These are phyloP conservation scores for Globisporangium splendens DNA, from an alignment of 352 stramenopile species.

Conservation along the genomic window DNA sequence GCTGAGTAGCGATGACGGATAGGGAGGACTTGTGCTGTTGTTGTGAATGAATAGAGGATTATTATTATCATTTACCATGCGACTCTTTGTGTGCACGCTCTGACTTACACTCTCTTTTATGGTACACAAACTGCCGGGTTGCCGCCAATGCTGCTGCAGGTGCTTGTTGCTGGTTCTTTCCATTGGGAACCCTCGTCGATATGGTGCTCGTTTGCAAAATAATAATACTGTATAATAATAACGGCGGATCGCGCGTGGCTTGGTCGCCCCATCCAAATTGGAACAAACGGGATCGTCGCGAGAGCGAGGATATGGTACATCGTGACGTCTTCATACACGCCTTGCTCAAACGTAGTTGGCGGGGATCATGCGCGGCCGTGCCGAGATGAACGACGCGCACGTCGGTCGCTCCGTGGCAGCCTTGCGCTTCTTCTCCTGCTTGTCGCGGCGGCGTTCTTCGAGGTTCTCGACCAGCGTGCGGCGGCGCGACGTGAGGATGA, in stretches of 20 bases:
- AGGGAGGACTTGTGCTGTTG: too few relatives aligned
- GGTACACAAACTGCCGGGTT: too few relatives aligned
- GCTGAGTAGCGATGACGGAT: too few relatives aligned
- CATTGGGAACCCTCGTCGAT: constrained; percentile 1
- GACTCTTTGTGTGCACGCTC: too few relatives aligned
- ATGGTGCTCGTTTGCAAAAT: constrained; percentile 6
- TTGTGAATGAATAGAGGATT: too few relatives aligned
- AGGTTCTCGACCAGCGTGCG: constrained; percentile 42
- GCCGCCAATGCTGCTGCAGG: not conserved
- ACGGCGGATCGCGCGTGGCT: not conserved
- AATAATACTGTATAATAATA: constrained; percentile 14
- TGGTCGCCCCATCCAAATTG: not conserved
- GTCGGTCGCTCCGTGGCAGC: constrained; percentile 20
- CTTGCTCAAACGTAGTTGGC: constrained; percentile 43
- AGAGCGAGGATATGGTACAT: too few relatives aligned
- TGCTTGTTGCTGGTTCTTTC: not conserved
- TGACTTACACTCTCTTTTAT: too few relatives aligned
- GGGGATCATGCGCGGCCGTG: constrained; percentile 38
- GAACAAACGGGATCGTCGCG: too few relatives aligned
- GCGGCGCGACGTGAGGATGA: constrained; percentile 54
- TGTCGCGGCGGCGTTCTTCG: constrained; percentile 18
- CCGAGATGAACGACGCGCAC: constrained; percentile 27
- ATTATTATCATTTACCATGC: too few relatives aligned
- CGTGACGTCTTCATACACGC: too few relatives aligned
- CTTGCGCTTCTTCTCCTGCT: constrained; percentile 39